Evolutionary conservation across 495 filamentous ascomycete species (phyloP), one percentile per base, ranked within the genome.

Genomic region (Podospora pseudoanserina): DNA sequence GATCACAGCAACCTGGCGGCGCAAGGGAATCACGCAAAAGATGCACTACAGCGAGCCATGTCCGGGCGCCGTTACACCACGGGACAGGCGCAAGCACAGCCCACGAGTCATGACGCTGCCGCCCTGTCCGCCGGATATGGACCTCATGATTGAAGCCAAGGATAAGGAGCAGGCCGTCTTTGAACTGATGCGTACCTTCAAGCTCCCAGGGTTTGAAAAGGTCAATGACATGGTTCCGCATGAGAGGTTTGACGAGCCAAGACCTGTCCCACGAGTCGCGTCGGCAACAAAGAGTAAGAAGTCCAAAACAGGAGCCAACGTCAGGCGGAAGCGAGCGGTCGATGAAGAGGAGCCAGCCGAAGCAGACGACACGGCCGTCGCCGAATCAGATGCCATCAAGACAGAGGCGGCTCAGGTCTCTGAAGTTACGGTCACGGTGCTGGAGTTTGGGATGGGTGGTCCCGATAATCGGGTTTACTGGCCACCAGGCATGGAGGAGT

Each of bases 151-250:
- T 67, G 95, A 99, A 80, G 95, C 95, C 19, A 99, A 97, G 73
- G 94, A 97, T 73, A 99, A 97, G 78, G 95, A 99, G 77, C 95
- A 97, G 77, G 93, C 95, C 0, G 93, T 97, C 0, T 97, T 97
- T 73, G 93, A 97, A 70, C 83, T 97, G 16, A 97, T 97, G 92
- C 83, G 89, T 34, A 95, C 82, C 1, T 97, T 91, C 77, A 92
- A 89, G 67, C 83, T 97, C 0, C 91, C 93, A 0, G 92, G 91
- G 2, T 89, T 89, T 75, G 85, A 94, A 4, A 81, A 79, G 1
- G 85, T 95, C 73, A 90, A 89, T 71, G 91, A 97, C 69, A 81
- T 99, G 5, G 80, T 93, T 18, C 93, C 94, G 0, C 86, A 92
- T 77, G 85, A 86, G 16, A 85, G 95, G 1, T 83, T 83, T 0